Base-by-base conservation (phyloP, 805 yeast species). In the Saturnispora dispora region DNA sequence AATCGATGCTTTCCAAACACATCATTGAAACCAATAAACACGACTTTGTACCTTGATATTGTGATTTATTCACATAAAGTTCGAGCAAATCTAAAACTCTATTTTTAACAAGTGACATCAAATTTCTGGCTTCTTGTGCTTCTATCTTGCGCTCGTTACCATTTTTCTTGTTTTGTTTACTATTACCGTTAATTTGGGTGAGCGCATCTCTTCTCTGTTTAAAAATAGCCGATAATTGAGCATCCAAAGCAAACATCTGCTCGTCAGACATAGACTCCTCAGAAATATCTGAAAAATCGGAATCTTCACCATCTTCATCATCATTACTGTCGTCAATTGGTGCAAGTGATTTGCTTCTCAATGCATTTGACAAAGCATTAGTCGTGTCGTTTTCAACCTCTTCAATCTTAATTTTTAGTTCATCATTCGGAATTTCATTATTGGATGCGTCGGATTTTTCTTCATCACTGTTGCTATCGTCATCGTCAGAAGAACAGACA, bases 161-260 rank as follows among this genome's bases (percentile, higher is more conserved):
- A 13, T 45, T 40, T 25, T 50, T 45, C 28, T 45, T 50, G 35
- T 50, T 52, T 8, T 48, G 48, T 11, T 30, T 30, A 3, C 68
- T 62, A 5, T 76, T 76, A 3, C 77, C 68, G 32, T 71, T 70
- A 25, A 71, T 58, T 7, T 62, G 63, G 9, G 79, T 67, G 50
- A 88, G 65, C 0, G 86, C 85, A 54, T 78, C 81, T 57, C 82
- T 80, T 59, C 97, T 78, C 60, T 88, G 91, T 60, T 84, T 79
- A 75, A 91, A 91, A 51, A 91, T 91, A 50, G 76, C 76, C 0
- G 96, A 79, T 30, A 91, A 71, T 54, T 88, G 93, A 22, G 76
- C 85, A 63, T 91, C 98, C 59, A 91, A 77, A 20, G 90, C 95
- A 83, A 89, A 81, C 98, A 91, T 91, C 64, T 89, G 89, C 60